These are phyloP conservation scores for Dictyostelium intermedium DNA, from an alignment of 78 protist genomes.

Conservation along the genomic window DNA sequence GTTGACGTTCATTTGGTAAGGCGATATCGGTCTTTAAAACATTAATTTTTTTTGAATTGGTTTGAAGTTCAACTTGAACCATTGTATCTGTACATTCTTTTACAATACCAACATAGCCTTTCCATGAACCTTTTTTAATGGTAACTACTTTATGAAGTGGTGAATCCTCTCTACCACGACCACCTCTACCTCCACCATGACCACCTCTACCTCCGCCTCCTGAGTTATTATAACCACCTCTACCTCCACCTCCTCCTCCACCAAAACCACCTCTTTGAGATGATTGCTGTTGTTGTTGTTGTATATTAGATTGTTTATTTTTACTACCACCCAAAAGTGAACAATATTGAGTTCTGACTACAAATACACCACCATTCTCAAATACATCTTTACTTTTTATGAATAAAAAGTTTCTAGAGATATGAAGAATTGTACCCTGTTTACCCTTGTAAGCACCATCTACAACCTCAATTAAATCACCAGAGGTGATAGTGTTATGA, in stretches of 20 bases:
- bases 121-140: conserved; percentile 68
- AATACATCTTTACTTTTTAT: conserved; percentile 64
- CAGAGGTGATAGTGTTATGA: conserved; percentile 22
- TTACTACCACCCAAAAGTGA: conserved; percentile 51
- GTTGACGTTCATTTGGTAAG: conserved; percentile 8
- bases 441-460: conserved; percentile 61
- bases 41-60: conserved; percentile 48
- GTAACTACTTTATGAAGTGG: conserved; percentile 75
- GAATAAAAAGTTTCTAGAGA: conserved; percentile 64
- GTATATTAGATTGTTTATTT: background rate
- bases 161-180: conserved; percentile 65
- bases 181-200: conserved; percentile 25
- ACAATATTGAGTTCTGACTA: conserved; percentile 40
- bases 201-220: conserved; percentile 52
- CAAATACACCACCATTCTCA: conserved; percentile 83
- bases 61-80: conserved; percentile 81
- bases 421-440: conserved; percentile 67
- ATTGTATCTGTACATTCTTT: conserved; percentile 78
- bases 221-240: background rate
- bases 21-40: conserved; percentile 17
- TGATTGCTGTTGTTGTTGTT: background rate
- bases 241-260: conserved; percentile 46
- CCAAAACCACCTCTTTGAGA: background rate
- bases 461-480: conserved; percentile 51
- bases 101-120: conserved; percentile 80